A percentile compares a stretch with the other conserved stretches of the same genome.
Conservation (phyloP, 495 filamentous ascomycete species). For the Daldinia concentrica region DNA sequence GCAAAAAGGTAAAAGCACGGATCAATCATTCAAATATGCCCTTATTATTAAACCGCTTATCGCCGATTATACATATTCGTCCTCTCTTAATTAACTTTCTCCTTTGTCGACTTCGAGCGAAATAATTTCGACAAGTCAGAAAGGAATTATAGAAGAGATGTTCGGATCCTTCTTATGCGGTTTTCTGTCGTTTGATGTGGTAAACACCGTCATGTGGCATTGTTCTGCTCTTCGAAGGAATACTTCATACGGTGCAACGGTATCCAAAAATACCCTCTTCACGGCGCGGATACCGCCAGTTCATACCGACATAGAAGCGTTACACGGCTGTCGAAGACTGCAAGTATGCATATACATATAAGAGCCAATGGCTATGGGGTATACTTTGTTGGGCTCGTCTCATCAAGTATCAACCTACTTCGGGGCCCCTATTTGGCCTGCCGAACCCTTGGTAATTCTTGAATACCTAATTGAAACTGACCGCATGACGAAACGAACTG, state of each 20-base stretch:
- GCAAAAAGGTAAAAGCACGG: neutral
- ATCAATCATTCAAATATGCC: neutral
- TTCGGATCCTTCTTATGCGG: constrained; percentile 9
- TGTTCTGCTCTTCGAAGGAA: constrained; percentile 17
- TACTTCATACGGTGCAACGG: constrained; percentile 27
- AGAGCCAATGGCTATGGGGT: constrained; percentile 16
- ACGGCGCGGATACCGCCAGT: constrained; percentile 40
- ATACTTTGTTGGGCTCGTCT: constrained; percentile 18
- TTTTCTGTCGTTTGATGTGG: constrained; percentile 29
- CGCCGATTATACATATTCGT: neutral
- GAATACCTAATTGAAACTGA: constrained; percentile 13
- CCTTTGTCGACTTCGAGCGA: neutral
- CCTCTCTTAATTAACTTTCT: neutral
- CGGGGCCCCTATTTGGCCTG: neutral
- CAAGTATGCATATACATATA: constrained; percentile 26
- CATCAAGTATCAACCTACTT: constrained; percentile 26
- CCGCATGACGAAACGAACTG: neutral
- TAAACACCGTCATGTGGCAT: constrained; percentile 22
- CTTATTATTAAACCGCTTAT: neutral
- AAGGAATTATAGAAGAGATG: neutral
- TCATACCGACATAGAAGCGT: constrained; percentile 34
- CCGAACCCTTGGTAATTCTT: constrained; percentile 8
- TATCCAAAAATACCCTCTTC: constrained; percentile 38
- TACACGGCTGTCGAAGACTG: constrained; percentile 21
- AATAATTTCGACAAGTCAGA: neutral